phyloP scores from a whole-genome alignment of 2,329 filamentous ascomycete genomes.

The Fusarium domesticum region DNA sequence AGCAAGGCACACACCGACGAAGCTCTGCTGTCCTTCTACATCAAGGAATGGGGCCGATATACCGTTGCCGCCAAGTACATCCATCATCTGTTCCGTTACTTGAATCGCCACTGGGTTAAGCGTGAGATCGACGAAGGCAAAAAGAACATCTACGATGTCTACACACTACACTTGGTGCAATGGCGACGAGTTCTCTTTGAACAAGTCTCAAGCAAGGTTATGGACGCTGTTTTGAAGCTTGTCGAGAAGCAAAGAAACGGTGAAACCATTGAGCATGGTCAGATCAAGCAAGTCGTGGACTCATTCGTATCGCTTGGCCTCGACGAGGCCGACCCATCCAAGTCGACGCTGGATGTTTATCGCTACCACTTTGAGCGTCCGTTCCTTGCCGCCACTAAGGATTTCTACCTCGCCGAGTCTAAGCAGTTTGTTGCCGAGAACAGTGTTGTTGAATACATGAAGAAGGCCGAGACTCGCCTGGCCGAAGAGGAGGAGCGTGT shows the following conservation, averaged over 20 bases:
- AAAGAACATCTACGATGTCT: conserved; percentile 97
- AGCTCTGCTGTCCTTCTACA: conserved; percentile 87
- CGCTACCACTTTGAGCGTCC: conserved; percentile 88
- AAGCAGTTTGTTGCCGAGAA: conserved; percentile 95
- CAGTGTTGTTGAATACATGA: conserved; percentile 98
- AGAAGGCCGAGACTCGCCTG: conserved; percentile 89
- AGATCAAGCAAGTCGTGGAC: conserved; percentile 96
- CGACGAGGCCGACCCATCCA: conserved; percentile 88
- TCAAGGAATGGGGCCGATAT: conserved; percentile 93
- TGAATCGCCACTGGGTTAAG: conserved; percentile 99
- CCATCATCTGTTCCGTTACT: conserved; percentile 92
- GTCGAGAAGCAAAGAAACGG: conserved; percentile 97
- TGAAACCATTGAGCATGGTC: conserved; percentile 93
- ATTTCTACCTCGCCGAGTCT: conserved; percentile 89
- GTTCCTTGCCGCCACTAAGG: conserved; percentile 78
- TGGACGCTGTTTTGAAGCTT: conserved; percentile 90
- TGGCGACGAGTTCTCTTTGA: conserved; percentile 93
- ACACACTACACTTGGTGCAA: conserved; percentile 91
- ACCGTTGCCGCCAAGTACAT: conserved; percentile 96
- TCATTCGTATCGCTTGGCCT: conserved; percentile 94
- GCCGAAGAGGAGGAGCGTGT: conserved; percentile 95
- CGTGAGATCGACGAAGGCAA: conserved; percentile 98
- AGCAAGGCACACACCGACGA: conserved; percentile 85
- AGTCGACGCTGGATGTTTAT: conserved; percentile 94
- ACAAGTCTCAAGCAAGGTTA: conserved; percentile 80